These are phyloP conservation scores for Lycium ferocissimum DNA, from an alignment of 257 asterid genomes.

Conservation along the genomic window DNA sequence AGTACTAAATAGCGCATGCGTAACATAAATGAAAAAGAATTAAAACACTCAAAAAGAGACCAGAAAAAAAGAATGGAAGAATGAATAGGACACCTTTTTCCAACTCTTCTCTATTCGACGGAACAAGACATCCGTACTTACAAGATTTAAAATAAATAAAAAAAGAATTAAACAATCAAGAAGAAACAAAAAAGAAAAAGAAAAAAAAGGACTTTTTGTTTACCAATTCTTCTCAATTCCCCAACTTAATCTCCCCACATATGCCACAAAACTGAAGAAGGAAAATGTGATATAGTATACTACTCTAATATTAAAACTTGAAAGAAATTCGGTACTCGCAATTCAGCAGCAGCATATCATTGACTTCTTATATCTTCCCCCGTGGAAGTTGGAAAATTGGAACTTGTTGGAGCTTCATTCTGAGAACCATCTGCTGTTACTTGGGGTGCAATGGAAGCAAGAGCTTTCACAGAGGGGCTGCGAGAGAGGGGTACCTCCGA, in stretches of 20 bases:
- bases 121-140: neutral
- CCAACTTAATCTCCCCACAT: neutral
- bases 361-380: constrained; percentile 28
- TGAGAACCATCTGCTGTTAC: constrained; percentile 29
- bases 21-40: no score
- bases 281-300: neutral
- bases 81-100: neutral
- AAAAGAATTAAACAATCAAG: neutral
- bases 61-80: neutral
- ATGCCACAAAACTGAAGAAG: neutral
- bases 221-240: no score
- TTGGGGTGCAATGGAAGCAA: constrained; percentile 23
- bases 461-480: constrained; percentile 19
- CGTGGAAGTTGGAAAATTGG: constrained; percentile 29
- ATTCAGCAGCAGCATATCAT: constrained; percentile 2
- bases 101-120: neutral
- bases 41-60: neutral
- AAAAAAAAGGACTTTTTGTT: no score
- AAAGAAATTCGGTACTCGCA: neutral
- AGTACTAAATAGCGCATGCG: no score
- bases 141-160: no score
- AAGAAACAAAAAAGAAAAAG: neutral
- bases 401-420: constrained; percentile 29
- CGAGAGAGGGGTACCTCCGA: constrained; percentile 36
- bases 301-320: neutral